Base-by-base conservation (phyloP, 2,329 filamentous ascomycete species). In the Pseudocercospora vitis region DNA sequence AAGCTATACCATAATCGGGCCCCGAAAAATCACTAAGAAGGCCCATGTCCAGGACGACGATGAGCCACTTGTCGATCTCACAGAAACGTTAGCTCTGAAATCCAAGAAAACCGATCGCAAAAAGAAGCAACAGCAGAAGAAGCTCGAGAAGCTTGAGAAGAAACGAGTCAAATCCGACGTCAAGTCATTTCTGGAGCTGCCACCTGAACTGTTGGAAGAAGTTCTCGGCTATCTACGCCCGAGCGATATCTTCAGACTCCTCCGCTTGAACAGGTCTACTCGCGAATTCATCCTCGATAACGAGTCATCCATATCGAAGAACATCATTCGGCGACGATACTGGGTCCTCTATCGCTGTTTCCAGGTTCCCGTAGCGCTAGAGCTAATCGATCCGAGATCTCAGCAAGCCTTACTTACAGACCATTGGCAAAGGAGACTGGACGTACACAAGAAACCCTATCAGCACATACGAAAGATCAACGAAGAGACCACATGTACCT, bases 31-130 rank as follows among this genome's bases (percentile, higher is more conserved):
- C 3, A 24, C 42, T 7, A 58, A 54, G 52, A 55, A 57, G 26
- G 23, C 46, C 8, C 24, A 47, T 8, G 26, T 37, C 2, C 21
- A 44, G 14, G 67, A 73, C 28, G 67, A 72, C 12, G 73, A 76
- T 3, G 76, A 76, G 50, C 74, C 76, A 4, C 69, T 81, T 9
- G 70, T 79, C 23, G 77, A 78, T 56, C 73, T 72, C n/a, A 82
- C 80, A 2, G 74, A 73, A 44, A 66, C 72, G 1, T 69, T 83
- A 11, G 64, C 72, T 1, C 70, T 81, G 19, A 74, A 68, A 44
- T 82, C 79, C 6, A 83, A 81, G 63, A 77, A 77, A 49, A 81
- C 76, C 4, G 74, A 78, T 60, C 75, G 81, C 26, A 67, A 62
- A 14, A 69, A 70, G 57, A 78, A 73, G 60, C 76, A 72, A 57